Evolutionary conservation across 148 eudicot genomes (phyloP).

Genomic region (Silene conica): DNA sequence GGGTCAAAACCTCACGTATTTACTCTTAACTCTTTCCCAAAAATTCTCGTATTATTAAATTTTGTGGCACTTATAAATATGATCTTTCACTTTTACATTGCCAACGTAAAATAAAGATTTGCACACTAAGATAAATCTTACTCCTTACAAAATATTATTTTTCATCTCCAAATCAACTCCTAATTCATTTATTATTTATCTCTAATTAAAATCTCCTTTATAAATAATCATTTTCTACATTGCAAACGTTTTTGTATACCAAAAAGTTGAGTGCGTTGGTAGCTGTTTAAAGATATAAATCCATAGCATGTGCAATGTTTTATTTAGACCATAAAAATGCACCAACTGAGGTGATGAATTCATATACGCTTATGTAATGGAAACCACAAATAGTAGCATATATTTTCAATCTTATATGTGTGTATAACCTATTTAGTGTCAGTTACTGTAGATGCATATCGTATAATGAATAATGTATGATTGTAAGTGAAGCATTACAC

Average conservation of each 20-base stretch:
- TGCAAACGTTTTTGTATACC: not conserved
- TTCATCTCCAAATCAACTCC: no score
- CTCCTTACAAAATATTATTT: no score
- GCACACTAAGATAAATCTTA: no score
- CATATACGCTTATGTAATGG: slow-evolving; percentile 16
- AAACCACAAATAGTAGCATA: slow-evolving; percentile 15
- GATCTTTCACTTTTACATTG: no score
- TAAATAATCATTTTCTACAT: no score
- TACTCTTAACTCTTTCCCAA: no score
- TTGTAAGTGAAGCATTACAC: slow-evolving; percentile 12
- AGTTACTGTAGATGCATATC: not conserved
- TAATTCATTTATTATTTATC: no score
- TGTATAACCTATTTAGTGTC: not conserved
- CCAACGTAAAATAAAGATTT: no score
- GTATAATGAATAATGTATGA: not conserved
- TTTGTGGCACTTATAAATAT: no score
- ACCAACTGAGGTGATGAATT: slow-evolving; percentile 8
- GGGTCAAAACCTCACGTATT: no score
- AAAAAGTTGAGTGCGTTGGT: not conserved
- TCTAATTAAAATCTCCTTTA: no score
- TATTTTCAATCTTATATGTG: not conserved
- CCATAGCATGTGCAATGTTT: slow-evolving; percentile 6
- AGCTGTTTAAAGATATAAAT: not conserved
- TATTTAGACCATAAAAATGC: slow-evolving; percentile 12
- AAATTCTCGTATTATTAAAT: no score